A percentile compares a stretch with the other conserved stretches of the same genome.
Evolutionary conservation across 1,284 basidiomycete genomes (phyloP).

Genomic region (Pseudozyma hubeiensis): DNA sequence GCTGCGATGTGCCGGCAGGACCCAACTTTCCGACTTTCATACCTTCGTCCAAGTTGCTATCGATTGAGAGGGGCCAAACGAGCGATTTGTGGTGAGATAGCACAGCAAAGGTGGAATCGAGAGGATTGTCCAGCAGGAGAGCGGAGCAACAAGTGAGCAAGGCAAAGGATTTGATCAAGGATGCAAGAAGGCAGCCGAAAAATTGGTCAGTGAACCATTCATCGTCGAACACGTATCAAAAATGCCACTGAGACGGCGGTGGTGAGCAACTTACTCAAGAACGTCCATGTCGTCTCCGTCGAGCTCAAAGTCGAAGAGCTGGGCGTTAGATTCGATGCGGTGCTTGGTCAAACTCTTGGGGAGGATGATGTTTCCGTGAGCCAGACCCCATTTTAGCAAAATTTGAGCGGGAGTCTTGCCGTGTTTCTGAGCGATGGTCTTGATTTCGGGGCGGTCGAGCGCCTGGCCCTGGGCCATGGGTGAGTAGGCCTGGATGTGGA

Average conservation of each 20-base stretch:
- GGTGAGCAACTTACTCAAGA: constrained; percentile 21
- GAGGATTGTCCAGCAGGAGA: too few species aligned
- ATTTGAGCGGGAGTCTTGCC: constrained; percentile 66
- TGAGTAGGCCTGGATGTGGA: constrained; percentile 67
- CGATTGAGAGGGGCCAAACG: background rate
- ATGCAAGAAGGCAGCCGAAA: background rate
- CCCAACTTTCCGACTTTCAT: constrained; percentile 67
- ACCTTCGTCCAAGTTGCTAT: constrained; percentile 19
- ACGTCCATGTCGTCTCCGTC: constrained; percentile 64
- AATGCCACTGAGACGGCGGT: too few species aligned
- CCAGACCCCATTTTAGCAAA: constrained; percentile 60
- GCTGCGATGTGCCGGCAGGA: constrained; percentile 63
- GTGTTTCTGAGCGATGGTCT: constrained; percentile 66
- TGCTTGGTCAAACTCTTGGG: constrained; percentile 66
- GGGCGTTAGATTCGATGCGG: constrained; percentile 64
- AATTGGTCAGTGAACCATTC: background rate
- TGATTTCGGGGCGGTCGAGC: constrained; percentile 64
- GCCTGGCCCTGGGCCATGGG: constrained; percentile 68
- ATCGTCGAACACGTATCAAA: background rate
- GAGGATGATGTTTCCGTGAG: constrained; percentile 64
- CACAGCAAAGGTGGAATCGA: too few species aligned
- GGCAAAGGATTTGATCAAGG: background rate
- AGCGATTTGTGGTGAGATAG: constrained; percentile 1
- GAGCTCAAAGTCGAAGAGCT: constrained; percentile 66
- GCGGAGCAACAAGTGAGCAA: background rate